phyloP scores from a whole-genome alignment of 805 yeast species.

The Candida germanica region DNA sequence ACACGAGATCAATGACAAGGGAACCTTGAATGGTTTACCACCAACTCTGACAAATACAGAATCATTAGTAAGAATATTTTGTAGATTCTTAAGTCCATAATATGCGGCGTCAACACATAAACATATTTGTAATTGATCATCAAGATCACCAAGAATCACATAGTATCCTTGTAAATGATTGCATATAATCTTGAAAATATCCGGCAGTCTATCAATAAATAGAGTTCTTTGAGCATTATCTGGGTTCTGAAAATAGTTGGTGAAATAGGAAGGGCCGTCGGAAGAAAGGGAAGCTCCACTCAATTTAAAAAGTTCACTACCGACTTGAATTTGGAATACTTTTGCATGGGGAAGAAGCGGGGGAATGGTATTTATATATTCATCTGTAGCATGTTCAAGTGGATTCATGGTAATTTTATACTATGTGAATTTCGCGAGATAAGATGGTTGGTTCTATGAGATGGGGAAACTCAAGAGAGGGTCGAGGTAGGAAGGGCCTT shows the following conservation, averaged over 20 bases:
- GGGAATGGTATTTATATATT: slow-evolving; percentile 45
- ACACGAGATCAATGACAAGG: slow-evolving; percentile 49
- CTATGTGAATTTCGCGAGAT: background rate
- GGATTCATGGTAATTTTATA: slow-evolving; percentile 10
- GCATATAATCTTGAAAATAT: slow-evolving; percentile 62
- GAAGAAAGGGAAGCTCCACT: slow-evolving; percentile 84
- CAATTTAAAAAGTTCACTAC: slow-evolving; percentile 55
- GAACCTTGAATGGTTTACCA: slow-evolving; percentile 53
- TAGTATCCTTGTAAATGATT: slow-evolving; percentile 80
- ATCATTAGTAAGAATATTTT: slow-evolving; percentile 39
- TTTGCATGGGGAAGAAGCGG: slow-evolving; percentile 62
- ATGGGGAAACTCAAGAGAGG: too few species aligned
- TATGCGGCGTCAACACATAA: slow-evolving; percentile 70
- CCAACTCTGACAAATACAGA: slow-evolving; percentile 61
- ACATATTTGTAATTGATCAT: slow-evolving; percentile 49
- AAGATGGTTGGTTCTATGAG: too few species aligned
- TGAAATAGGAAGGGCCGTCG: slow-evolving; percentile 87
- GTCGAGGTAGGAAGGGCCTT: too few species aligned
- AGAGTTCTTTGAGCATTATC: slow-evolving; percentile 42
- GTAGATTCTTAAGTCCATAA: slow-evolving; percentile 60
- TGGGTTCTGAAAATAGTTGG: slow-evolving; percentile 54
- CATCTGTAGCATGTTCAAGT: slow-evolving; percentile 17
- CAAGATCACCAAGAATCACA: slow-evolving; percentile 56
- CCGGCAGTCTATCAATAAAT: slow-evolving; percentile 73
- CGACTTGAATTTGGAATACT: slow-evolving; percentile 70